phyloP scores from a whole-genome alignment of 2,329 filamentous ascomycete species.

The Cadophora luteo-olivacea region DNA sequence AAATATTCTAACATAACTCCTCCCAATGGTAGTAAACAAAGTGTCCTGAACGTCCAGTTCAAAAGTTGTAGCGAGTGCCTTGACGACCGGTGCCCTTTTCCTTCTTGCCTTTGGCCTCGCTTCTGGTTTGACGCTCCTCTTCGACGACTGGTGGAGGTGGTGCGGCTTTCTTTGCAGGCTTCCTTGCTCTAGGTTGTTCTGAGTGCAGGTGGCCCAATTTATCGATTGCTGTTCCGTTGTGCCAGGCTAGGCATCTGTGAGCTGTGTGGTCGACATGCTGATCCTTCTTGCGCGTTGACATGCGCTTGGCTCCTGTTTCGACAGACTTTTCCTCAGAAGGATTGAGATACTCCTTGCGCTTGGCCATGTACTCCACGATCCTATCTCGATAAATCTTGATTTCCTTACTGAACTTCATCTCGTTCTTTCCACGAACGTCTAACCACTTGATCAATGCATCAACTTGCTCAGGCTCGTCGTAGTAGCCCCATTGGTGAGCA shows the following conservation, averaged over 20 bases:
- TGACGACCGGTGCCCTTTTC: slow-evolving; percentile 35
- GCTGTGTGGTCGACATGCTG: slow-evolving; percentile 57
- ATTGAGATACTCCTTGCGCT: slow-evolving; percentile 75
- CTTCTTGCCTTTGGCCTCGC: slow-evolving; percentile 36
- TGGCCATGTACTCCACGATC: slow-evolving; percentile 81
- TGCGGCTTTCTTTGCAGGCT: slow-evolving; percentile 42
- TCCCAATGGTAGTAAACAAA: not conserved
- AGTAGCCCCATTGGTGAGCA: slow-evolving; percentile 89
- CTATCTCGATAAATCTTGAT: slow-evolving; percentile 76
- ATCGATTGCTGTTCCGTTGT: slow-evolving; percentile 64
- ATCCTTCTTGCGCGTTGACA: slow-evolving; percentile 69
- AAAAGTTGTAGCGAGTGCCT: slow-evolving; percentile 33
- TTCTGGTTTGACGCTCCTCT: slow-evolving; percentile 50
- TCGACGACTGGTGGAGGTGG: slow-evolving; percentile 33
- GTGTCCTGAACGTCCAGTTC: not conserved
- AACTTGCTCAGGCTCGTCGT: slow-evolving; percentile 79
- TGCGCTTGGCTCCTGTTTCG: slow-evolving; percentile 51
- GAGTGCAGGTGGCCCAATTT: slow-evolving; percentile 66
- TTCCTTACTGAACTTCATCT: slow-evolving; percentile 88
- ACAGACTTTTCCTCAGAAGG: slow-evolving; percentile 56
- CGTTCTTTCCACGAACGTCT: slow-evolving; percentile 84
- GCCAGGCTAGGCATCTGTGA: slow-evolving; percentile 69
- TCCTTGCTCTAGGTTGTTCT: slow-evolving; percentile 58
- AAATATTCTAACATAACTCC: slow-evolving; percentile 10
- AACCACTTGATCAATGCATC: slow-evolving; percentile 87